Base-by-base conservation (phyloP, 176 grass and related monocot genomes). In the bread wheat (Triticum aestivum) region DNA sequence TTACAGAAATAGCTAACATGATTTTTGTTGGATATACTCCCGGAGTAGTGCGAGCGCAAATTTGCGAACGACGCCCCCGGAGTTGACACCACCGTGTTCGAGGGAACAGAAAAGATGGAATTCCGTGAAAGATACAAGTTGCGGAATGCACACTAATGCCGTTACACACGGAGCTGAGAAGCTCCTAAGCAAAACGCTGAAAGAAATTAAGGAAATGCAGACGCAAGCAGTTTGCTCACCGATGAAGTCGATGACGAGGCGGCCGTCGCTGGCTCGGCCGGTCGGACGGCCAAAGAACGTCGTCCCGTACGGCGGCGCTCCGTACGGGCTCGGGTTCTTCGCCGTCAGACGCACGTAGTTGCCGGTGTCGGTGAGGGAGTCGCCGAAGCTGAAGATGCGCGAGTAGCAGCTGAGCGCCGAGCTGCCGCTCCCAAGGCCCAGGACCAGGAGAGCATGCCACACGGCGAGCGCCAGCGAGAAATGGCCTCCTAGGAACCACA, bases 211-310 rank as follows among this genome's bases (percentile, higher is more conserved):
- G 1, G 20, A 44, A 59, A 76, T 66, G 17, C 29, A 41, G 68
- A 11, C 4, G 41, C 64, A 76, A 45, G 26, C 26, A 79, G 35
- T 20, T 38, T 23, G 82, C 90, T 83, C 65, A 97, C 95, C 90
- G 62, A 97, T 89, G 85, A 97, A 97, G 89, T 97, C 92, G 44
- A 97, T 88, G 78, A 97, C 86, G 73, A 97, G 80, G 32, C 95
- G 95, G 14, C 95, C 95, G 66, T 97, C 82, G 39, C 87, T 93
- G 5, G 82, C 91, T 37, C 95, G 95, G 72, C 95, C 92, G 52
- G 91, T 91, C 61, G 92, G 83, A 2, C 12, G 85, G 37, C 87
- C 83, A 61, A 93, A 97, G 89, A 88, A 97, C 1, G 95, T 95
- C 80, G 44, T 79, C 24, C 95, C 95, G 12, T 95, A 97, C 11